These are phyloP conservation scores for Hypoxylon intermedium DNA, from an alignment of 495 filamentous ascomycete genomes.

Conservation along the genomic window DNA sequence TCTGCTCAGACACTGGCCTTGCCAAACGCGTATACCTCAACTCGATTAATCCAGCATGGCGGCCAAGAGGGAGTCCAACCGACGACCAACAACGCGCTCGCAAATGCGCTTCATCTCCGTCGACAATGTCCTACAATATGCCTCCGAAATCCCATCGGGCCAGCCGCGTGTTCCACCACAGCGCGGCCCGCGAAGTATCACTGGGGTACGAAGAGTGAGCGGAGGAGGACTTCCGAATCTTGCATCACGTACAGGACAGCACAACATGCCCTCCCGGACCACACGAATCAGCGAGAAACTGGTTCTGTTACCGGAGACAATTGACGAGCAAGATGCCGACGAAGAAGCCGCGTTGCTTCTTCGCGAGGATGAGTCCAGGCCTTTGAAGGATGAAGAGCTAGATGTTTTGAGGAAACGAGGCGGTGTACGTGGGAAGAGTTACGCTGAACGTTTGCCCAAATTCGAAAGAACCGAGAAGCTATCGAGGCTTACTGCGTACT, in stretches of 20 bases:
- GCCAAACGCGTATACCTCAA: slow-evolving; percentile 1
- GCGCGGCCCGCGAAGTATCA: slow-evolving; percentile 47
- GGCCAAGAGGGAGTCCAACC: slow-evolving; percentile 31
- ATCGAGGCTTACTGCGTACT: slow-evolving; percentile 91
- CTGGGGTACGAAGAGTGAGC: slow-evolving; percentile 52
- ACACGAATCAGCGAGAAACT: slow-evolving; percentile 95
- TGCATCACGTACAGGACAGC: slow-evolving; percentile 62
- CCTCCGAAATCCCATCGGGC: slow-evolving; percentile 93
- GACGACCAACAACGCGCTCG: slow-evolving; percentile 38
- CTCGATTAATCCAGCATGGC: slow-evolving; percentile 27
- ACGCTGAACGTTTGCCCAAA: slow-evolving; percentile 94
- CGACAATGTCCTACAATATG: slow-evolving; percentile 92
- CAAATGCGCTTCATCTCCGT: slow-evolving; percentile 89
- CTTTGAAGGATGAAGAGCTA: slow-evolving; percentile 79
- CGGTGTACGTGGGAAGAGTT: slow-evolving; percentile 80
- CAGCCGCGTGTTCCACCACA: slow-evolving; percentile 79
- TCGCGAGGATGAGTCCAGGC: slow-evolving; percentile 68
- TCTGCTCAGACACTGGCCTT: too few relatives aligned
- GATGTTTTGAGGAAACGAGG: slow-evolving; percentile 69
- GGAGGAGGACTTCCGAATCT: slow-evolving; percentile 48
- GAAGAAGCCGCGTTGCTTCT: slow-evolving; percentile 55
- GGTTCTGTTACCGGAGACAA: slow-evolving; percentile 88
- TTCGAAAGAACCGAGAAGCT: slow-evolving; percentile 84
- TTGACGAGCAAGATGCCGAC: slow-evolving; percentile 61
- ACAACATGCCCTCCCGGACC: slow-evolving; percentile 83